Evolutionary conservation across 1,284 basidiomycete genomes (phyloP), one percentile per base, ranked within the genome.

Genomic region (Blastosporella zonata): DNA sequence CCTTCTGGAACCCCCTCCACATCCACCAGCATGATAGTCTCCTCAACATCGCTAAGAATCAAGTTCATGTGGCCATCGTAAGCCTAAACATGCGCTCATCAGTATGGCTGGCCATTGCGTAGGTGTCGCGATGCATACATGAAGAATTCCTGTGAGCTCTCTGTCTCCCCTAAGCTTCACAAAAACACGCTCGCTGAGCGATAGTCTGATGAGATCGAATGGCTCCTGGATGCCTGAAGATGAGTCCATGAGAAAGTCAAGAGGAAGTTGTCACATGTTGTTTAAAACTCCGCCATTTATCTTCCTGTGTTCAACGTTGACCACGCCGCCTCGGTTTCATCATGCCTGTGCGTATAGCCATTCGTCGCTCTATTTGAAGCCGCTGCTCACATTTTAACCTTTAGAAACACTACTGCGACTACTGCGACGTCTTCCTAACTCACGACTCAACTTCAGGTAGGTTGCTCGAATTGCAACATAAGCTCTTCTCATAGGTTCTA

Each of bases 1-100:
- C 71, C 75, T 47, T 78, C 74, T 4, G 73, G 62, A 12, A 62
- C 73, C 44, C 72, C 76, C 49, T 90, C 86, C 2, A 82, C 72
- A 58, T 97, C 93, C 13, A 97, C 91, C 54, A 93, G 78, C 81
- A 93, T 90, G 59, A 97, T 93, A 3, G 89, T 92, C 71, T 99
- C 97, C 65, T 98, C 95, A 7, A 98, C 97, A 63, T 97, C 91
- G 55, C 90, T 96, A 56, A 99, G 77, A 54, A 99, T 97, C 61
- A 99, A 77, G 69, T 99, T 99, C 96, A 99, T 98, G 70, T 99
- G 97, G 20, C 95, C 95, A 71, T 99, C 97, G 66, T 99, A 99
- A 15, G 97, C 96, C 95, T 97, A 58, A 21, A 36, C 43, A 49
- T 35, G 18, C 17, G 22, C 10, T 28, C 18, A 44, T 46, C 18